Percentiles rank a stretch among this genome's conserved stretches.
Evolutionary conservation across 768 basidiomycete species (phyloP).

Genomic region (Leccinum aurantiacum): DNA sequence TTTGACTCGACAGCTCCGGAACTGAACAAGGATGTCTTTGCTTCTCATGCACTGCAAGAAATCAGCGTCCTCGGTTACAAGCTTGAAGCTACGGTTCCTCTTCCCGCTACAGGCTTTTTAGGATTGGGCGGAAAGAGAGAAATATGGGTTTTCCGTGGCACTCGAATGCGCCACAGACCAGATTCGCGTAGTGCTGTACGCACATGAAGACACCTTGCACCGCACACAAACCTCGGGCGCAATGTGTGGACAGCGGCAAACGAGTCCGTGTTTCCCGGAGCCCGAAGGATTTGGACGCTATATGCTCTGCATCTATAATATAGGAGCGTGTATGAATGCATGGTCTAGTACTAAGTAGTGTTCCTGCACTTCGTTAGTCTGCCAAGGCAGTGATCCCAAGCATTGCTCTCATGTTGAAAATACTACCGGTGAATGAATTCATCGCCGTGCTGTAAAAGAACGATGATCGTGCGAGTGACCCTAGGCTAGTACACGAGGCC

Average conservation of each 20-base stretch:
- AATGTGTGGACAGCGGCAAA: background rate
- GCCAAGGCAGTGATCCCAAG: conserved; percentile 34
- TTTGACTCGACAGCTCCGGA: conserved; percentile 34
- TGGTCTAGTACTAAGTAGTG: background rate
- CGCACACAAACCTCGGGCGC: background rate
- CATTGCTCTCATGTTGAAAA: conserved; percentile 38
- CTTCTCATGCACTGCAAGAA: conserved; percentile 62
- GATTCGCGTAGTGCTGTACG: conserved; percentile 29
- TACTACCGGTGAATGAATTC: conserved; percentile 41
- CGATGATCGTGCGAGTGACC: conserved; percentile 32
- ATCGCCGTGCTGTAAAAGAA: conserved; percentile 41
- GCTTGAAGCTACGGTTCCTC: conserved; percentile 65
- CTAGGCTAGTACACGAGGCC: conserved; percentile 35
- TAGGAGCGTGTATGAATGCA: background rate
- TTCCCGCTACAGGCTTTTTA: conserved; percentile 43
- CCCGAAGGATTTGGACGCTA: conserved; percentile 5
- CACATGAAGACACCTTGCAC: conserved; percentile 7
- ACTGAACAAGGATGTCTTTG: conserved; percentile 54
- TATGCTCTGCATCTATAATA: conserved; percentile 5
- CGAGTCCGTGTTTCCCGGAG: conserved; percentile 15
- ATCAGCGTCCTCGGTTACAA: conserved; percentile 57
- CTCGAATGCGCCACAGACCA: conserved; percentile 27
- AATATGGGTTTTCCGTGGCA: conserved; percentile 63
- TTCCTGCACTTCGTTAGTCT: conserved; percentile 27
- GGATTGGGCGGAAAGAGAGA: conserved; percentile 50